Evolutionary conservation across 768 basidiomycete genomes (phyloP).

Genomic region (Lactarius sanguifluus): DNA sequence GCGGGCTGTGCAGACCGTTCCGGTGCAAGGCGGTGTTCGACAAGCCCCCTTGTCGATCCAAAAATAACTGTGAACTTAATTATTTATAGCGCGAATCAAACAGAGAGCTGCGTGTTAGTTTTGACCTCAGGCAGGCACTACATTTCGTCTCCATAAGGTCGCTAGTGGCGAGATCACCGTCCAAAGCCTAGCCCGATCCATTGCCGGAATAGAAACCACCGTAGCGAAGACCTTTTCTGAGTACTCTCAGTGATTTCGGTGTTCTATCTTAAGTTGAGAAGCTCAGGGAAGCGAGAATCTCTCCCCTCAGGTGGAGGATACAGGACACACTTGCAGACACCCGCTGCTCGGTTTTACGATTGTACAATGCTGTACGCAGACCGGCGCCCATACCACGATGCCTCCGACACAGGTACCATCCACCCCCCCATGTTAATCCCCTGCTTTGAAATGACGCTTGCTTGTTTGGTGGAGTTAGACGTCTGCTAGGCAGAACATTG

Average conservation of each 20-base stretch:
- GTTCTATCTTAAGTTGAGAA: no score
- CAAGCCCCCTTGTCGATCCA: slow-evolving; percentile 13
- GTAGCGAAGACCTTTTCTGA: no score
- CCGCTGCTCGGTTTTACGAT: neutral
- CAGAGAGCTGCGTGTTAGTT: no score
- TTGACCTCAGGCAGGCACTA: no score
- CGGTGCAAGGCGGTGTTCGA: slow-evolving; percentile 18
- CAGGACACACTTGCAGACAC: no score
- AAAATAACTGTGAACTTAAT: slow-evolving; percentile 6
- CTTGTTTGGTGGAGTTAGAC: neutral
- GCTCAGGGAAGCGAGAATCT: no score
- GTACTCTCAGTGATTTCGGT: no score
- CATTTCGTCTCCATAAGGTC: neutral
- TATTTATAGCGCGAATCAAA: neutral
- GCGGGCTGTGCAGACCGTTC: slow-evolving; percentile 17
- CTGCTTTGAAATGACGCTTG: neutral
- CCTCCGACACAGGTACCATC: neutral
- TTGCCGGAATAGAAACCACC: neutral
- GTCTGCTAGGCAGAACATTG: neutral
- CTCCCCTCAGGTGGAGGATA: no score
- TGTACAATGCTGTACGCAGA: neutral
- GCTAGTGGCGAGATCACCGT: neutral
- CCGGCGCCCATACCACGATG: neutral
- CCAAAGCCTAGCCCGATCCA: neutral
- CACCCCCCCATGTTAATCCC: neutral